These are phyloP conservation scores for Exophiala xenobiotica DNA, from an alignment of 2,329 filamentous ascomycete species.

Conservation along the genomic window DNA sequence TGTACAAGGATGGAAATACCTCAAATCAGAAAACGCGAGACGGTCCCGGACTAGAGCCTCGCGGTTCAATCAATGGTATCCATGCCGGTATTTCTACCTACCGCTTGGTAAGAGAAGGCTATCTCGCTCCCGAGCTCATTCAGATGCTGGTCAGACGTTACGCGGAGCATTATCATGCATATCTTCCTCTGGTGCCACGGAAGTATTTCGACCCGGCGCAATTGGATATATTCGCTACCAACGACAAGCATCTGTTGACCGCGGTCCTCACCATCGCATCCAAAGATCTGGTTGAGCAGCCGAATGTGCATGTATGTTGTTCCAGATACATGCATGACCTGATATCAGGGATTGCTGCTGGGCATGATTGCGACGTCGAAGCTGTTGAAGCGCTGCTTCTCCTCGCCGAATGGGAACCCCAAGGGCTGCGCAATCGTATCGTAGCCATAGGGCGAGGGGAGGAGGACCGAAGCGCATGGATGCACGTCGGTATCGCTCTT, in stretches of 20 bases:
- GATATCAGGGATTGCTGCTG: slow-evolving; percentile 65
- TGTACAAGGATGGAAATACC: slow-evolving; percentile 30
- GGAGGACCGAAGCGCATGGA: slow-evolving; percentile 73
- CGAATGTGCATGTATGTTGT: slow-evolving; percentile 63
- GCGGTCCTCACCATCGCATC: slow-evolving; percentile 70
- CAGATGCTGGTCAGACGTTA: slow-evolving; percentile 59
- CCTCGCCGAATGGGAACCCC: slow-evolving; percentile 71
- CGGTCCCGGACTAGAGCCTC: slow-evolving; percentile 12
- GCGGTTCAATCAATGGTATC: slow-evolving; percentile 32
- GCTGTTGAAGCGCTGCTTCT: slow-evolving; percentile 69
- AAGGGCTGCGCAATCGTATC: slow-evolving; percentile 59
- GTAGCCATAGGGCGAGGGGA: slow-evolving; percentile 68
- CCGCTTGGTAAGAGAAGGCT: slow-evolving; percentile 45
- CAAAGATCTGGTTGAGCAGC: slow-evolving; percentile 66
- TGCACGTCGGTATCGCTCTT: slow-evolving; percentile 70
- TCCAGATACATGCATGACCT: slow-evolving; percentile 69
- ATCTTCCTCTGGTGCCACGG: slow-evolving; percentile 66
- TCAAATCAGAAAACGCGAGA: slow-evolving; percentile 28
- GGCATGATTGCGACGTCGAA: slow-evolving; percentile 66
- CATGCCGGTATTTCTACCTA: slow-evolving; percentile 43
- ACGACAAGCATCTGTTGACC: slow-evolving; percentile 67
- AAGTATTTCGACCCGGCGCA: slow-evolving; percentile 57
- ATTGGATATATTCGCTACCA: slow-evolving; percentile 56
- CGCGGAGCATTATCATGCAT: slow-evolving; percentile 66
- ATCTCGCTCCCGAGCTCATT: slow-evolving; percentile 50